A percentile compares a stretch with the other conserved stretches of the same genome.
Evolutionary conservation across 202 grass and related monocot species (phyloP).

Genomic region (Carex arenaria): DNA sequence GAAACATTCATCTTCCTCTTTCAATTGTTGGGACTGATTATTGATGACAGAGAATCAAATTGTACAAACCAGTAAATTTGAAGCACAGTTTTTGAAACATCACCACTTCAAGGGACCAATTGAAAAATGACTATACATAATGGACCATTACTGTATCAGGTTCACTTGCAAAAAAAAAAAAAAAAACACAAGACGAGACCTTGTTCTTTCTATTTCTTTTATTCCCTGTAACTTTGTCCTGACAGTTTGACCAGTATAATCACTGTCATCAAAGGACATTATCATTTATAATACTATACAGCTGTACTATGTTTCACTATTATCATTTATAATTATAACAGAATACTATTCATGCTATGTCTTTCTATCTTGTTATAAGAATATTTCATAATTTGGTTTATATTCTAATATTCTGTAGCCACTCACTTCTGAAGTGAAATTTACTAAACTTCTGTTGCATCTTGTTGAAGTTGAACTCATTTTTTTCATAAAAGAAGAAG

Average conservation of each 20-base stretch:
- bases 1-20: not conserved
- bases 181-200: not conserved
- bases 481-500: not conserved
- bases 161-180: not conserved
- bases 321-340: not conserved
- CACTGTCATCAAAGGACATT: not conserved
- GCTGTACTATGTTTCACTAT: not conserved
- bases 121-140: not conserved
- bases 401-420: not conserved
- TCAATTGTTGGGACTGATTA: not conserved
- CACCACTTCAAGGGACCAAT: not conserved
- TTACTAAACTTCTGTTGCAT: not conserved
- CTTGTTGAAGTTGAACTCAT: not conserved
- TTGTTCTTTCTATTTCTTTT: not conserved
- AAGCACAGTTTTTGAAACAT: not conserved
- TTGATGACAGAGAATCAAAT: constrained; percentile 4
- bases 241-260: not conserved
- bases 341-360: not conserved
- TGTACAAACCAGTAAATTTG: not conserved
- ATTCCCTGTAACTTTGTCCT: not conserved
- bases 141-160: not conserved
- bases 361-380: not conserved
- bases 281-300: not conserved
- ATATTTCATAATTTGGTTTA: not conserved
- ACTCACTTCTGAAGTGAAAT: not conserved